These are phyloP conservation scores for Cinnamomum chago DNA, from an alignment of 164 flowering plant species.

Conservation along the genomic window DNA sequence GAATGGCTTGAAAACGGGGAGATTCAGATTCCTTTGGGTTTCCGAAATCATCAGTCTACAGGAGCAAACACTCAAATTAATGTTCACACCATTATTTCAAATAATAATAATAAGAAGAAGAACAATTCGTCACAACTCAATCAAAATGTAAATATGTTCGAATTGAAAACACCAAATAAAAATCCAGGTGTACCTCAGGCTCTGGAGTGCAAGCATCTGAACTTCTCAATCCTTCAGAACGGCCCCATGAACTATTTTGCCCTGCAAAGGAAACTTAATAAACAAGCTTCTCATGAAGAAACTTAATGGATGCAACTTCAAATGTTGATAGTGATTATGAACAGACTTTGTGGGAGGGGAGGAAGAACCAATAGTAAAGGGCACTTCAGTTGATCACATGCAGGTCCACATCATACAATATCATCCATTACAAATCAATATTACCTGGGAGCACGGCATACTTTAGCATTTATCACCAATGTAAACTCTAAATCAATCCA, in stretches of 20 bases:
- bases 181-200: constrained; percentile 29
- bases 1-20: constrained; percentile 98
- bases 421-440: too few relatives aligned
- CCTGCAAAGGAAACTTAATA: constrained; percentile 30
- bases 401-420: too few relatives aligned
- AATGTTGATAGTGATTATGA: too few relatives aligned
- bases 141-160: background rate
- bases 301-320: background rate
- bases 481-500: too few relatives aligned
- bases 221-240: constrained; percentile 54
- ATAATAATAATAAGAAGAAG: background rate
- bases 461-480: too few relatives aligned
- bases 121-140: background rate
- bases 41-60: constrained; percentile 69
- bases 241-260: constrained; percentile 44
- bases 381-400: too few relatives aligned
- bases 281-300: background rate
- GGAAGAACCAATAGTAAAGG: background rate
- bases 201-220: constrained; percentile 76
- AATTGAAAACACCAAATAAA: background rate
- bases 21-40: constrained; percentile 99
- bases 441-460: too few relatives aligned
- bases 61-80: constrained; percentile 8
- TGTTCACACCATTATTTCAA: background rate
- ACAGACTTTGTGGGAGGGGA: background rate